Base-by-base conservation (phyloP, 2,329 filamentous ascomycete genomes). In the Nigrograna mackinnonii region DNA sequence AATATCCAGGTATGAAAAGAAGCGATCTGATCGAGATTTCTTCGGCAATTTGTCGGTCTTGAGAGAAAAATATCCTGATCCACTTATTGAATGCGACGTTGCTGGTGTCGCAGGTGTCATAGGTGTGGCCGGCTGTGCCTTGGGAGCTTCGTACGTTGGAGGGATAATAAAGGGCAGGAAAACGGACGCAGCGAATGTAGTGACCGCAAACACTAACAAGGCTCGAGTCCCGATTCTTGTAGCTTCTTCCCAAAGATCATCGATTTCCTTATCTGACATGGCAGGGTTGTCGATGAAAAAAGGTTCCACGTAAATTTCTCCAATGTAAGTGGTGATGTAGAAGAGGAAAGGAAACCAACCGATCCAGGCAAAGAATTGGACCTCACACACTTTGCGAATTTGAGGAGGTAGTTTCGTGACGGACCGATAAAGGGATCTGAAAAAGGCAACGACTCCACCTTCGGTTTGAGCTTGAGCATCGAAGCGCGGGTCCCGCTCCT, bases 271-370 rank as follows among this genome's bases (percentile, higher is more conserved):
- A 0, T 85, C 79, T 1, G 84, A 80, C 77, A 96, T 86, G 64
- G 92, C 72, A 0, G 90, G 91, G 54, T 96, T 87, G 38, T 80
- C 74, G 52, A 84, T 78, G 38, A 96, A 84, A 54, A 80, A 87
- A 0, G 90, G 90, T 62, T 96, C 86, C 14, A 90, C 87, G 57
- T 96, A 96, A 43, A 97, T 88, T 63, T 96, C 90, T 48, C 89
- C 91, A 54, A 96, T 87, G 67, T 94, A 97, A 14, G 90, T 95
- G 1, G 91, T 95, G 4, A 90, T 90, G 73, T 97, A 97, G 72
- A 95, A 96, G 3, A 97, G 78, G 67, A 96, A 91, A 1, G 91
- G 91, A 59, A 96, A 97, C 83, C 92, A 96, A 39, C 90, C 92
- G 43, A 96, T 85, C 91, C 91, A 97, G 4, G 90, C 89, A 47